Base-by-base conservation (phyloP, 352 stramenopile species). In the Blastocystis sp. region DNA sequence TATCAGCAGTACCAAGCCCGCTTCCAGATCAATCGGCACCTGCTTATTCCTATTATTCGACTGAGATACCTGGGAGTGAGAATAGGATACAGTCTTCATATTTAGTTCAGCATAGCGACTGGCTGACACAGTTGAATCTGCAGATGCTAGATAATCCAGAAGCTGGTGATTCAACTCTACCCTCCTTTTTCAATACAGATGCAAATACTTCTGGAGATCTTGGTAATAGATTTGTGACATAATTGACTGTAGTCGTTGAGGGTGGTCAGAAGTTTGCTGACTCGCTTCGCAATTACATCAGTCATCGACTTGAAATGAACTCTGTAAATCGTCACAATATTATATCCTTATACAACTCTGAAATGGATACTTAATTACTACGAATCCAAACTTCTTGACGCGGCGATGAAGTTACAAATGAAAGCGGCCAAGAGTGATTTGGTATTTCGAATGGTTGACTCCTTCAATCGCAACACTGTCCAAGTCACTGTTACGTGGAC, bases 401-500 rank as follows among this genome's bases (percentile, higher is more conserved):
- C 78, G 3, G 78, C 78, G 22, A 62, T 40, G 24, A 73, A 70
- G 17, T 53, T 89, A 9, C 78, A 89, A 24, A 89, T 79, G 66
- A 76, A 79, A 35, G 78, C 78, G n/a, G 78, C 78, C 24, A 89
- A 89, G 24, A 79, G 78, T 42, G 78, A 89, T 64, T 27, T 89
- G 5, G 60, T 89, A 13, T 89, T 89, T 30, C 57, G 78, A 4
- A 79, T 89, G 78, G 78, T 89, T 9, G 78, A 89, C 19, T 89
- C 78, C 5, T 89, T 89, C 48, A 89, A 89, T 48, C 60, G 66
- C 6, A 76, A 89, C 30, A 79, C 78, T 2, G 66, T 89, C n/a
- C 60, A 89, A 35, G 78, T 44, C 2, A 89, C 60, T 19, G 54
- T 89, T 9, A 89, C 78, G 30, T 89, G 78, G 78, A 58, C 51